Percentiles rank a stretch among this genome's conserved stretches.
These are phyloP conservation scores for Chaetoscypha palmicola DNA, from an alignment of 2,329 filamentous ascomycete species.

Conservation along the genomic window DNA sequence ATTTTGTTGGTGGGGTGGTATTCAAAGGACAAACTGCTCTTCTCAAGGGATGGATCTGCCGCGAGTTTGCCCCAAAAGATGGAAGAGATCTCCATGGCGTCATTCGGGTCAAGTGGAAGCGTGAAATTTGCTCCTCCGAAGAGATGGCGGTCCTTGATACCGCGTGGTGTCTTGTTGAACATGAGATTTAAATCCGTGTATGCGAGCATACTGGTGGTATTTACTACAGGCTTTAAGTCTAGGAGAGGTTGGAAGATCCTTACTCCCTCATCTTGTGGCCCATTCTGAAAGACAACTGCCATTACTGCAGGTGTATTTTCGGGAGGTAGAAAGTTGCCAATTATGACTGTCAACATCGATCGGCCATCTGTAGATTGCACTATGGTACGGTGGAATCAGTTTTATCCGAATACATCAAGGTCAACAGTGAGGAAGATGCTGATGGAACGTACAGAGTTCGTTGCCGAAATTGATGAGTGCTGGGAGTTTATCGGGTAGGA, in stretches of 20 bases:
- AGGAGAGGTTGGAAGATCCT: slow-evolving; percentile 28
- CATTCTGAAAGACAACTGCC: slow-evolving; percentile 31
- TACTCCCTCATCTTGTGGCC: slow-evolving; percentile 27
- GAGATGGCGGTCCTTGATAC: slow-evolving; percentile 29
- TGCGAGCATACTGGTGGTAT: slow-evolving; percentile 26
- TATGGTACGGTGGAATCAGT: too few relatives aligned
- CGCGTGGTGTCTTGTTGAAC: slow-evolving; percentile 29
- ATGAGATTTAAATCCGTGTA: slow-evolving; percentile 31
- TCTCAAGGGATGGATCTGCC: slow-evolving; percentile 13
- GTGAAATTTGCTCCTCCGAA: slow-evolving; percentile 20
- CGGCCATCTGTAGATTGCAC: slow-evolving; percentile 12
- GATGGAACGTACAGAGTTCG: slow-evolving; percentile 4
- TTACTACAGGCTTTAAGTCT: slow-evolving; percentile 23
- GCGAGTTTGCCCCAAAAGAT: slow-evolving; percentile 28
- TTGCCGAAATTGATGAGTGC: slow-evolving; percentile 9
- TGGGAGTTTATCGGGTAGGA: slow-evolving; percentile 12
- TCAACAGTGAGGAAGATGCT: too few relatives aligned
- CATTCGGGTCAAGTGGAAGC: too few relatives aligned
- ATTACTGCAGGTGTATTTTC: too few relatives aligned
- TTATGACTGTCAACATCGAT: not conserved
- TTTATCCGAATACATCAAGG: too few relatives aligned
- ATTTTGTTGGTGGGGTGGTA: slow-evolving; percentile 18
- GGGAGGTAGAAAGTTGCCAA: too few relatives aligned
- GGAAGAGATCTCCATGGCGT: too few relatives aligned
- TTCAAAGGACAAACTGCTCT: slow-evolving; percentile 21